These are phyloP conservation scores for Teratosphaeria destructans DNA, from an alignment of 2,329 filamentous ascomycete genomes.

Conservation along the genomic window DNA sequence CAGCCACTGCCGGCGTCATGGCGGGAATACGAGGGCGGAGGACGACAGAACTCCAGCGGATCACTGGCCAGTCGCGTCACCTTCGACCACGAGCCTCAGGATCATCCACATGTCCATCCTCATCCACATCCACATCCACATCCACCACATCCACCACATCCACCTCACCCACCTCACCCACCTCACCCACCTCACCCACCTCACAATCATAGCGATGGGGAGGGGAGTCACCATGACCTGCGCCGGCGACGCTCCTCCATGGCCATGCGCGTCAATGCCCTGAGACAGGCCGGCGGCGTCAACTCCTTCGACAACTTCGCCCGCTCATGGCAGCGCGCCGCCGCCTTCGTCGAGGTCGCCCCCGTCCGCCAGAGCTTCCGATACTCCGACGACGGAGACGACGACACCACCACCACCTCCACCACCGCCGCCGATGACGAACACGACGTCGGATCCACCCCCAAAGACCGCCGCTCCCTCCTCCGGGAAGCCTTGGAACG, in stretches of 20 bases:
- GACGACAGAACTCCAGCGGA: slow-evolving; percentile 31
- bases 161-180: no score
- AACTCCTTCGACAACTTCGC: slow-evolving; percentile 94
- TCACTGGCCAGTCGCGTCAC: slow-evolving; percentile 21
- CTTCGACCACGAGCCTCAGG: slow-evolving; percentile 19
- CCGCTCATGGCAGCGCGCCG: slow-evolving; percentile 82
- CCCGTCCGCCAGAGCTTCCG: slow-evolving; percentile 68
- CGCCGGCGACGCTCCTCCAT: slow-evolving; percentile 37
- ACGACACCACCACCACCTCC: slow-evolving; percentile 28
- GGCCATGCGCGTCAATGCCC: slow-evolving; percentile 39
- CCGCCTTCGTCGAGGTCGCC: slow-evolving; percentile 77
- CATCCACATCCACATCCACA: no score
- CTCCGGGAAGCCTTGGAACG: slow-evolving; percentile 30
- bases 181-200: no score
- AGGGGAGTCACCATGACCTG: slow-evolving; percentile 19
- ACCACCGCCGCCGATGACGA: slow-evolving; percentile 38
- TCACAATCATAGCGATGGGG: slow-evolving; percentile 1
- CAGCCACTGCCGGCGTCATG: slow-evolving; percentile 32
- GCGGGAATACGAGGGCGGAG: slow-evolving; percentile 35
- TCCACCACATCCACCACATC: no score
- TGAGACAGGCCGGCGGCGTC: slow-evolving; percentile 69
- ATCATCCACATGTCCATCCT: slow-evolving; percentile 4
- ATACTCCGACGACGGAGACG: slow-evolving; percentile 31
- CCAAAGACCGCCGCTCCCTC: slow-evolving; percentile 31
- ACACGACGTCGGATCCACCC: slow-evolving; percentile 13